Conservation (phyloP, 352 stramenopile species). For the Peronospora farinosa region DNA sequence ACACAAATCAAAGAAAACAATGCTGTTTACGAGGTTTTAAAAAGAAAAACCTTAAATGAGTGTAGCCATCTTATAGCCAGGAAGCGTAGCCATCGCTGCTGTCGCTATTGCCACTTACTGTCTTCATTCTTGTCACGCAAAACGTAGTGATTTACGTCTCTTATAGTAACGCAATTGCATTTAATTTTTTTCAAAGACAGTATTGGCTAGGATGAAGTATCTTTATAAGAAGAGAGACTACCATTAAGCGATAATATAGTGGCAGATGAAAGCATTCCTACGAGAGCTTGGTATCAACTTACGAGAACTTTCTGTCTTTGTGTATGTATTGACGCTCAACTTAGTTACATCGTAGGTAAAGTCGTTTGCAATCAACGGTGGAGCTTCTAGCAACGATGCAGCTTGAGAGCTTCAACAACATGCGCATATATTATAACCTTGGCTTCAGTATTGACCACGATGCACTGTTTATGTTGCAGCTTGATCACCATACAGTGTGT, state of each 20-base stretch:
- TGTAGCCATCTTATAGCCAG: slow-evolving; percentile 3
- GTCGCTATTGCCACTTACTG: too few relatives aligned
- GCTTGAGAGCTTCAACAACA: too few relatives aligned
- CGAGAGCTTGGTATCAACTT: slow-evolving; percentile 27
- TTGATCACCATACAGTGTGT: not conserved
- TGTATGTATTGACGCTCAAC: slow-evolving; percentile 21
- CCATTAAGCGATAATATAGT: slow-evolving; percentile 38
- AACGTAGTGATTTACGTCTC: not conserved
- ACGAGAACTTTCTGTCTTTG: slow-evolving; percentile 28
- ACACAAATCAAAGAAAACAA: slow-evolving; percentile 18
- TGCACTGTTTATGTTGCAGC: too few relatives aligned
- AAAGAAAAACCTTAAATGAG: slow-evolving; percentile 21
- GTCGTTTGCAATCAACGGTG: slow-evolving; percentile 36
- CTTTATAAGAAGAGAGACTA: too few relatives aligned
- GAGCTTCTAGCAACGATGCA: slow-evolving; percentile 34
- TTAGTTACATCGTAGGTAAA: slow-evolving; percentile 51
- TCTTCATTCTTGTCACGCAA: too few relatives aligned
- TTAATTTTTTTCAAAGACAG: too few relatives aligned
- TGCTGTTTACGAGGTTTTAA: slow-evolving; percentile 18
- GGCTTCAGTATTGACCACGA: slow-evolving; percentile 32
- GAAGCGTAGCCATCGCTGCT: too few relatives aligned
- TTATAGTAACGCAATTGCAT: too few relatives aligned
- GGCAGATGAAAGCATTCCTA: slow-evolving; percentile 44
- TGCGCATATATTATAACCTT: slow-evolving; percentile 47
- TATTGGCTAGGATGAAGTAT: too few relatives aligned